Conservation (phyloP, 2,329 filamentous ascomycete genomes). For the Arthrobotrys musiformis region DNA sequence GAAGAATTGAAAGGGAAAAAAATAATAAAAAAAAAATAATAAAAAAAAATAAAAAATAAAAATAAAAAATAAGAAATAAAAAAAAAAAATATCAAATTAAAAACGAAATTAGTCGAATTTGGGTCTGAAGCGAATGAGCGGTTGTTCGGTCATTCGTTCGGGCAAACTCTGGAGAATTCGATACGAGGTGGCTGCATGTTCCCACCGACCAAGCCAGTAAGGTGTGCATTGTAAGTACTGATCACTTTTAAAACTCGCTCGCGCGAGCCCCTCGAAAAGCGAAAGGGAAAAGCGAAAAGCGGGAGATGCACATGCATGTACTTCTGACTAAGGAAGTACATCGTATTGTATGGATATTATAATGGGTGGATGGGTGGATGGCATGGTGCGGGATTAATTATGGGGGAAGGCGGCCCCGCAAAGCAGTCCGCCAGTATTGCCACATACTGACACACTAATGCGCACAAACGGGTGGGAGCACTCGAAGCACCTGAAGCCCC, state of each 20-base stretch:
- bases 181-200: slow-evolving; percentile 13
- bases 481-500: no score
- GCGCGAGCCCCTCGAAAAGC: no score
- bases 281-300: no score
- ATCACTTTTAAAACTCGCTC: slow-evolving; percentile 1
- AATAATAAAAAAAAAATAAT: no score
- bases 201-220: no score
- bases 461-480: no score
- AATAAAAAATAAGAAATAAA: not conserved
- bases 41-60: not conserved
- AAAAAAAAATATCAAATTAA: not conserved
- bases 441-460: no score
- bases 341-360: not conserved
- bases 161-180: slow-evolving; percentile 8
- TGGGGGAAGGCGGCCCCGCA: slow-evolving; percentile 5
- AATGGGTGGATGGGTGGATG: not conserved
- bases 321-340: not conserved
- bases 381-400: slow-evolving; percentile 27
- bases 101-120: not conserved
- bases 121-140: not conserved
- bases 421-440: not conserved
- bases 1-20: no score
- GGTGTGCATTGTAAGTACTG: no score
- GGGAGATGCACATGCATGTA: slow-evolving; percentile 4
- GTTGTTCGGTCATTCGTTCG: not conserved